Percentiles rank a stretch among this genome's conserved stretches.
phyloP scores from a whole-genome alignment of 495 filamentous ascomycete species.

The Aspergillus sclerotioniger region DNA sequence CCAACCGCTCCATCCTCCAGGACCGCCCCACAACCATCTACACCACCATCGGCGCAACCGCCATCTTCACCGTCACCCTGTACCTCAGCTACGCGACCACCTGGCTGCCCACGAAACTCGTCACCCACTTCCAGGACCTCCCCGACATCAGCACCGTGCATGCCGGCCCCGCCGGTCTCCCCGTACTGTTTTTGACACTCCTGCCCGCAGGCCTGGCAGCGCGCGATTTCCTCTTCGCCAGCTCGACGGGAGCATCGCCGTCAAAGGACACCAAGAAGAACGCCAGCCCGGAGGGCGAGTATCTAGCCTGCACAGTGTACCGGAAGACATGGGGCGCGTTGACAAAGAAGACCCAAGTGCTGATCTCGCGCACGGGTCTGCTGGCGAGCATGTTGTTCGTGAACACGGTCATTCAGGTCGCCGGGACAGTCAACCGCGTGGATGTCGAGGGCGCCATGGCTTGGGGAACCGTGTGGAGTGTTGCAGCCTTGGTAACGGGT shows the following conservation, averaged over 20 bases:
- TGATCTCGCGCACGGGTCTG: constrained; percentile 61
- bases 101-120: constrained; percentile 64
- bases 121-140: constrained; percentile 67
- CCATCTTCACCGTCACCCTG: constrained; percentile 65
- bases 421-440: constrained; percentile 61
- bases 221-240: constrained; percentile 72
- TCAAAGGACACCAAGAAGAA: constrained; percentile 52
- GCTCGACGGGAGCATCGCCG: constrained; percentile 48
- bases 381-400: constrained; percentile 53
- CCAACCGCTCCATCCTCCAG: constrained; percentile 68
- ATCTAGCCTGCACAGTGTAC: constrained; percentile 56
- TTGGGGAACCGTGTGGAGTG: constrained; percentile 70
- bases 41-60: constrained; percentile 62
- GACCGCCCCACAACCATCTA: constrained; percentile 60
- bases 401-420: constrained; percentile 65
- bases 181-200: constrained; percentile 49
- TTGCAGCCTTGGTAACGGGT: constrained; percentile 58
- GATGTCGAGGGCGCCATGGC: constrained; percentile 63
- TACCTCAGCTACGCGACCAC: constrained; percentile 57
- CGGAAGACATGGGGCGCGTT: constrained; percentile 51
- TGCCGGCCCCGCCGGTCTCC: constrained; percentile 48
- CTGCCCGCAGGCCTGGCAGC: constrained; percentile 67
- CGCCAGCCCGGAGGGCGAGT: constrained; percentile 57
- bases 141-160: constrained; percentile 62
- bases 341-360: constrained; percentile 60